phyloP scores from a whole-genome alignment of 2,329 filamentous ascomycete species.

The Fusarium sp. region DNA sequence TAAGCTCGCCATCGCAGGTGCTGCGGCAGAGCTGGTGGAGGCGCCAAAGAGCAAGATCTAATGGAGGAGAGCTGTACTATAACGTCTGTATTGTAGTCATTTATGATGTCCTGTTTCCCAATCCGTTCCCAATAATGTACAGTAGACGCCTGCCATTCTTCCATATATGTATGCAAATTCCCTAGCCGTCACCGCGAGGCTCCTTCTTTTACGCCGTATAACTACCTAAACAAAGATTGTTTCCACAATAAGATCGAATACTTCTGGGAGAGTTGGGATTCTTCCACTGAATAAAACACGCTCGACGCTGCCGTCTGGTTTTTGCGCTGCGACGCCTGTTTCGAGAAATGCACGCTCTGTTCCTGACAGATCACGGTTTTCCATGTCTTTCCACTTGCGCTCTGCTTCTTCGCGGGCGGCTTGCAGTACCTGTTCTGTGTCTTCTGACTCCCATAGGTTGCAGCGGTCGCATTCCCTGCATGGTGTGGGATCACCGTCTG shows the following conservation, averaged over 20 bases:
- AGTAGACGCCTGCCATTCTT: constrained; percentile 25
- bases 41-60: constrained; percentile 48
- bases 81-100: constrained; percentile 44
- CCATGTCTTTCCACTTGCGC: constrained; percentile 74
- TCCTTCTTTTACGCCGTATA: constrained; percentile 29
- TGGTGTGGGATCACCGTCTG: constrained; percentile 75
- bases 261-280: constrained; percentile 54
- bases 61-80: constrained; percentile 34
- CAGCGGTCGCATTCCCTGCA: constrained; percentile 86
- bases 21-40: constrained; percentile 77
- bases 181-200: constrained; percentile 26
- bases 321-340: constrained; percentile 58
- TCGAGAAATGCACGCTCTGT: constrained; percentile 69
- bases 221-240: constrained; percentile 53
- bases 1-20: constrained; percentile 86
- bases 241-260: constrained; percentile 61
- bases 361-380: constrained; percentile 68
- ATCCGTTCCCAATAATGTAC: constrained; percentile 16
- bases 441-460: constrained; percentile 82
- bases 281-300: constrained; percentile 48
- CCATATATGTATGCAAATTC: constrained; percentile 23
- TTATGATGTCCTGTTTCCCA: constrained; percentile 33
- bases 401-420: constrained; percentile 79
- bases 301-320: constrained; percentile 46
- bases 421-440: constrained; percentile 75